A percentile compares a stretch with the other conserved stretches of the same genome.
Conservation (phyloP, 345 rosid genomes). For the Bretschneidera sinensis region DNA sequence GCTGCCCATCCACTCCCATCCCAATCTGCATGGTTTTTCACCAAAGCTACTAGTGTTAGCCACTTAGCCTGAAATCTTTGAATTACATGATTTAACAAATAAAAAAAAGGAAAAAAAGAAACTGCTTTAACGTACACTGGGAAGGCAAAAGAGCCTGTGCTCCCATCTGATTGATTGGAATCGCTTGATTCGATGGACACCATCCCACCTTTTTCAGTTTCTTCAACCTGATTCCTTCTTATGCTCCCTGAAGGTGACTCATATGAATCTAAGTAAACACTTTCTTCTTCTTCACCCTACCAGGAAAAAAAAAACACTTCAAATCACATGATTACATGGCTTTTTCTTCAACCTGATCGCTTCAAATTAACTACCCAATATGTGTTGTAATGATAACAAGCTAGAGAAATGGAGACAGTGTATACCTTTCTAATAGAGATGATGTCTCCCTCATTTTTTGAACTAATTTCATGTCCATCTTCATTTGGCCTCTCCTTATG, state of each 20-base stretch:
- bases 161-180: slow-evolving; percentile 47
- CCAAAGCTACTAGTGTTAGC: background rate
- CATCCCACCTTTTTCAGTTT: slow-evolving; percentile 8
- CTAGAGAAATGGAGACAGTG: slow-evolving; percentile 3
- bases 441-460: slow-evolving; percentile 9
- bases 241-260: too few species aligned
- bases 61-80: slow-evolving; percentile 2
- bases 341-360: slow-evolving; percentile 11
- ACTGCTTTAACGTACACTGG: slow-evolving; percentile 47
- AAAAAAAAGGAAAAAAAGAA: background rate
- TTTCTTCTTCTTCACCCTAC: slow-evolving; percentile 27
- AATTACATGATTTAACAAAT: background rate
- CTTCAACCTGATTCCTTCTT: slow-evolving; percentile 13
- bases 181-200: slow-evolving; percentile 41
- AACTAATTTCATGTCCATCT: background rate
- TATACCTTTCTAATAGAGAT: slow-evolving; percentile 13
- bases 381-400: too few species aligned
- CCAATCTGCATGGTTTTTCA: slow-evolving; percentile 40
- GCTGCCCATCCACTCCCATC: slow-evolving; percentile 66
- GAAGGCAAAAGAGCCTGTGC: slow-evolving; percentile 65
- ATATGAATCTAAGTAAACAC: slow-evolving; percentile 11
- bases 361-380: slow-evolving; percentile 14
- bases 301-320: background rate
- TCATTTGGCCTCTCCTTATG: slow-evolving; percentile 11
- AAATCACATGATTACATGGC: background rate